A percentile compares a stretch with the other conserved stretches of the same genome.
phyloP scores from a whole-genome alignment of 2,329 filamentous ascomycete species.

The Alternaria incomplexa region DNA sequence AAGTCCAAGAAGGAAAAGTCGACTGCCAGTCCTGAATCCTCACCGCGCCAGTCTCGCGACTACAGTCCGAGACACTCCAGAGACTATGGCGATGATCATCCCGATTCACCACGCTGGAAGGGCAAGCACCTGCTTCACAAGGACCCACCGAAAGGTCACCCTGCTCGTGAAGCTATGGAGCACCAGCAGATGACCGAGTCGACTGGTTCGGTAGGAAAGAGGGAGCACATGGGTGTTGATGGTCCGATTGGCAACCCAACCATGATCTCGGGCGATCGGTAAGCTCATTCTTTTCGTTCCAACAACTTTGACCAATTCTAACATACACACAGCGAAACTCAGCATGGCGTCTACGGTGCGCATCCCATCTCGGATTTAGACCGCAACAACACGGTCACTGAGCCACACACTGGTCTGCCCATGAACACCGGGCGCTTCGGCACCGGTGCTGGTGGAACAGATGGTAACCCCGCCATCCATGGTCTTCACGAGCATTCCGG shows the following conservation, averaged over 20 bases:
- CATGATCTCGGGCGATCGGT: conserved; percentile 37
- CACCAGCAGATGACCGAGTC: conserved; percentile 17
- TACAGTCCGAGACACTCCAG: conserved; percentile 26
- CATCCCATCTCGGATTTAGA: conserved; percentile 24
- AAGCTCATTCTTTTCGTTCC: conserved; percentile 12
- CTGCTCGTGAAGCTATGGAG: conserved; percentile 36
- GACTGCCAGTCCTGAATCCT: conserved; percentile 17
- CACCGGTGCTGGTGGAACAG: conserved; percentile 46
- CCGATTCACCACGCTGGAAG: conserved; percentile 27
- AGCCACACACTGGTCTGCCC: conserved; percentile 50
- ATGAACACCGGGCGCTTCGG: conserved; percentile 51
- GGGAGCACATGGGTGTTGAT: conserved; percentile 39
- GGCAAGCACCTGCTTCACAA: conserved; percentile 50
- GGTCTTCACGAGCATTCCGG: conserved; percentile 29
- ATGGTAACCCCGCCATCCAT: conserved; percentile 38
- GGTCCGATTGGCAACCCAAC: conserved; percentile 36
- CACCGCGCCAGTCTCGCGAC: conserved; percentile 27
- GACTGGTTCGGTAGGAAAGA: conserved; percentile 18
- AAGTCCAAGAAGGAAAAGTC: conserved; percentile 46
- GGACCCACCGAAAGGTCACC: conserved; percentile 48
- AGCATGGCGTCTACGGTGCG: conserved; percentile 24
- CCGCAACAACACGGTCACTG: conserved; percentile 34
- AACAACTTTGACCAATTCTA: neutral
- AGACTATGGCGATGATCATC: conserved; percentile 32
- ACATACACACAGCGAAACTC: conserved; percentile 20